These are phyloP conservation scores for Castanopsis chinensis DNA, from an alignment of 306 rosid genomes.

Conservation along the genomic window DNA sequence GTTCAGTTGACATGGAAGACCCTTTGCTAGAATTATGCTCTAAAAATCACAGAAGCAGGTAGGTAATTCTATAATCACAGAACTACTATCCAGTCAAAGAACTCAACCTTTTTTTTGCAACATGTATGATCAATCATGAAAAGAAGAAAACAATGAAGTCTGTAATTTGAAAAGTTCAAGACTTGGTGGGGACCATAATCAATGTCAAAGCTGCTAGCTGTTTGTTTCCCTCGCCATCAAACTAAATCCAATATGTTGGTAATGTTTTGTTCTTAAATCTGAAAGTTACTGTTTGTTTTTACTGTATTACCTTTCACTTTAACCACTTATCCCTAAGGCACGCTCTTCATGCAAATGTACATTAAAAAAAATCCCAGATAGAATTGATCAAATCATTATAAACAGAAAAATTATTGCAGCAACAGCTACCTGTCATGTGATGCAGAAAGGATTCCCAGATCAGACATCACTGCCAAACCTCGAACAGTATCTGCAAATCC, in stretches of 20 bases:
- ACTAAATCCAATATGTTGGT: not conserved
- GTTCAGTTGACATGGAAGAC: not conserved
- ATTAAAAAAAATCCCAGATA: not conserved
- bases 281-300: not conserved
- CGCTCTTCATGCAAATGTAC: not conserved
- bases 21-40: not conserved
- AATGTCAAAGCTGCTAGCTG: not conserved
- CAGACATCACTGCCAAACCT: constrained; percentile 85
- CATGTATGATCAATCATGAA: not conserved
- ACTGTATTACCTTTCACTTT: not conserved
- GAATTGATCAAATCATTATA: not conserved
- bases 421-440: constrained; percentile 89
- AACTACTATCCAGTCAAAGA: not conserved
- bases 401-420: constrained; percentile 13
- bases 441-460: constrained; percentile 79
- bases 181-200: not conserved
- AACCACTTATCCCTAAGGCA: not conserved
- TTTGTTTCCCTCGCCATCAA: not conserved
- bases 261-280: not conserved
- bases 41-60: not conserved
- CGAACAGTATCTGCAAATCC: constrained; percentile 83
- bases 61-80: not conserved
- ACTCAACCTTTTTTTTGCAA: too few species aligned
- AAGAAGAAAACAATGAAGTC: not conserved
- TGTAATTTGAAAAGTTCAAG: not conserved